Conservation (phyloP, 495 filamentous ascomycete genomes). For the Talaromyces proteolyticus region DNA sequence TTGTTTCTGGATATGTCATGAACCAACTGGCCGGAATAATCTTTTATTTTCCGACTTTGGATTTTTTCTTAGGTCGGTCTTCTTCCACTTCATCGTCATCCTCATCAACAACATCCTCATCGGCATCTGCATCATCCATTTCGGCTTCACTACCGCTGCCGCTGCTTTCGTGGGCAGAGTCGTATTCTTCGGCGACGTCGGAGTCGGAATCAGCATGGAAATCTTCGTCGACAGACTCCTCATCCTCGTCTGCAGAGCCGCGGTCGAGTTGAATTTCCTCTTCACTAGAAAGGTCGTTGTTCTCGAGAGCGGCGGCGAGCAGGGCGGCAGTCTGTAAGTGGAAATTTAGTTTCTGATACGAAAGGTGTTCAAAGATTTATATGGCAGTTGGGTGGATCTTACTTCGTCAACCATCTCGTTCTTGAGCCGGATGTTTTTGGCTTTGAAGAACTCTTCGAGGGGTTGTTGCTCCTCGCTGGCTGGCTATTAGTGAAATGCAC, state of each 20-base stretch:
- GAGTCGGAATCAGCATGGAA: constrained; percentile 88
- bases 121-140: constrained; percentile 53
- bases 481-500: neutral
- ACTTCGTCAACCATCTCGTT: constrained; percentile 84
- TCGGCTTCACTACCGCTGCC: constrained; percentile 61
- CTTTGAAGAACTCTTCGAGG: constrained; percentile 91
- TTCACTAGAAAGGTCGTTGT: constrained; percentile 72
- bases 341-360: no score
- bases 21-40: neutral
- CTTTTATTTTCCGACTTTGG: constrained; percentile 41
- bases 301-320: constrained; percentile 73
- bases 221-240: constrained; percentile 91
- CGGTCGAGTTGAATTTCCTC: constrained; percentile 73
- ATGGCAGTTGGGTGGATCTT: constrained; percentile 20
- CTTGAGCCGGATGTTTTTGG: constrained; percentile 89
- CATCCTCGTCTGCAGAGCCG: constrained; percentile 92
- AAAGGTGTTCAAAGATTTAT: no score
- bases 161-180: constrained; percentile 82
- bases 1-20: no score
- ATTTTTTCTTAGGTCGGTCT: constrained; percentile 65
- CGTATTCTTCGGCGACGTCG: constrained; percentile 95
- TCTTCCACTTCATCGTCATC: constrained; percentile 25
- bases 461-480: constrained; percentile 85
- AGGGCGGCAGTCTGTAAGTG: constrained; percentile 54
- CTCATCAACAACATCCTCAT: constrained; percentile 48